Evolutionary conservation across 805 yeast species (phyloP), one percentile per base, ranked within the genome.

Genomic region (Cyberlindnera americana): DNA sequence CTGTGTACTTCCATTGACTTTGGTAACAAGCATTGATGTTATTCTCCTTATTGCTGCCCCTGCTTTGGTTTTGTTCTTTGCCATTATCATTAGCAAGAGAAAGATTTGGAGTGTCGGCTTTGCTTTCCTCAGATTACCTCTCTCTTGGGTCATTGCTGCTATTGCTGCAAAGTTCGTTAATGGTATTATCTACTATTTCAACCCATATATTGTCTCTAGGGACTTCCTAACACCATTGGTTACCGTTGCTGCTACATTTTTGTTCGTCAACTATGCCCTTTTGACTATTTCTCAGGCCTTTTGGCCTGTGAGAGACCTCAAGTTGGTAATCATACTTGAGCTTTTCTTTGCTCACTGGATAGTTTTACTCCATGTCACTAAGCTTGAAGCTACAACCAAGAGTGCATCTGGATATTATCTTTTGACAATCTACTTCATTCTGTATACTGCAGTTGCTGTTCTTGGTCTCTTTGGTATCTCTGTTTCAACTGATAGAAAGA

Each of bases 291-390:
- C 60, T 14, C 59, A 65, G 33, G 41, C 53, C 14, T 26, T 69
- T 12, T 61, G 66, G 40, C 78, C 81, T 1, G 69, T 72, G 15
- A 74, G 70, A 43, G 81, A 78, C 49, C 78, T 78, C 50, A 83
- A 84, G 54, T 69, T 81, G 40, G 65, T 78, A 15, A 65, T 74
- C 3, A 56, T 81, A 3, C 50, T 80, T 17, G 83, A 83, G 57
- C 59, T 75, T 11, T 71, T 80, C 24, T 57, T 73, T 25, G 43
- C 74, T 3, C 62, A 72, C 41, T 88, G 95, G 95, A 38, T 70
- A 1, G 49, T 62, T 0, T 65, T 83, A 38, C 53, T 81, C 3
- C 66, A 72, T 37, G 60, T 70, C 12, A 81, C 84, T 8, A 66
- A 75, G 18, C 54, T 70, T 19, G 69, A 71, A 32, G 70, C 72